Evolutionary conservation across 495 filamentous ascomycete genomes (phyloP), one percentile per base, ranked within the genome.

Genomic region (Delitschia confertaspora): DNA sequence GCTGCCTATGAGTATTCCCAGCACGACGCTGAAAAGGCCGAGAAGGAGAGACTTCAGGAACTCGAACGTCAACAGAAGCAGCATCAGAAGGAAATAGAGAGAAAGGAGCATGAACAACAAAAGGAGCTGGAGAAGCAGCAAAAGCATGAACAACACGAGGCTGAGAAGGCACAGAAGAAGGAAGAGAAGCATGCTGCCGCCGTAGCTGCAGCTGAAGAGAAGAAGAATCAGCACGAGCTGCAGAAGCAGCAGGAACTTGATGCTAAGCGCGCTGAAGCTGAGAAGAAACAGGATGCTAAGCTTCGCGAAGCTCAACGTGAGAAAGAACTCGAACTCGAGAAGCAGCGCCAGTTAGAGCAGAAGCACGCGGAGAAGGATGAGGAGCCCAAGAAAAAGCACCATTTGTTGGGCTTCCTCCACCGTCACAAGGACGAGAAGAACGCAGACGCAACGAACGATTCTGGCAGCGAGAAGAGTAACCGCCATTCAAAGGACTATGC

Each of bases 341-440:
- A 44, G 23, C 35, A 38, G 6, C 20, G 19, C 14, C 3, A 38
- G 16, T 51, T 39, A 22, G 20, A 52, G 4, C 40, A 44, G 30
- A 47, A 54, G 35, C 25, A 45, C 8, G 36, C 32, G 3, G 48
- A 59, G 18, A 42, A 52, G 20, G 32, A 37, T 41, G 14, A 56
- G 7, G 43, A n/a, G n/a, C n/a, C n/a, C n/a, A 35, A 53, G 38
- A 57, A 49, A 40, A 32, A 48, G 6, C 42, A 49, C 23, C 20
- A 30, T 18, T 42, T 61, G 6, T 47, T 61, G 18, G 58, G 58
- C 2, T 60, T 65, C 36, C 30, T 65, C 17, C 57, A 61, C 23
- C 53, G 49, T 9, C 49, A 61, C 42, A 58, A 60, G 43, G 46
- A 39, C 30, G 47, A 58, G 14, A 49, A 55, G 27, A 33, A 57